Percentiles rank a stretch among this genome's conserved stretches.
These are phyloP conservation scores for Tricharina praecox DNA, from an alignment of 495 filamentous ascomycete genomes.

Conservation along the genomic window DNA sequence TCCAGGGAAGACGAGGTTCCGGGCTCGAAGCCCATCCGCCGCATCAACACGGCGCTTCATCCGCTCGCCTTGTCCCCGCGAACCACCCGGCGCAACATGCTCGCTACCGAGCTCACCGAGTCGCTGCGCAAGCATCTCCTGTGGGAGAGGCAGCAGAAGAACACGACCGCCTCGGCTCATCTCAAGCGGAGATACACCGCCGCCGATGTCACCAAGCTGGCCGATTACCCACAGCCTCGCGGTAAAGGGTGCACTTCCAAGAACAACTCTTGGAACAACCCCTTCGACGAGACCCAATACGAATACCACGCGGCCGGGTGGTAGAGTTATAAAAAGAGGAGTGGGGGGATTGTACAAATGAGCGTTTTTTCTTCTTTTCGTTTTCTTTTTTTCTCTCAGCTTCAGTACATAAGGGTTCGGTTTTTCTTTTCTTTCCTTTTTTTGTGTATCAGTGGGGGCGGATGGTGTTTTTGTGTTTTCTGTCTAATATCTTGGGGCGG, in stretches of 20 bases:
- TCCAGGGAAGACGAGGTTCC: slow-evolving; percentile 39
- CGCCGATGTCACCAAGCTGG: slow-evolving; percentile 21
- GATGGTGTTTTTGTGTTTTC: neutral
- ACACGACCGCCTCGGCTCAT: slow-evolving; percentile 69
- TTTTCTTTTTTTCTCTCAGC: neutral
- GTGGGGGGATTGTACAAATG: neutral
- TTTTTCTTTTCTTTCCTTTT: neutral
- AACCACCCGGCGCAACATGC: slow-evolving; percentile 92
- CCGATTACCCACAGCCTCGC: slow-evolving; percentile 20
- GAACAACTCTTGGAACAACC: slow-evolving; percentile 48
- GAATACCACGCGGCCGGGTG: slow-evolving; percentile 58
- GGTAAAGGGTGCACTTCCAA: slow-evolving; percentile 31
- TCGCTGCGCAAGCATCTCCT: slow-evolving; percentile 63
- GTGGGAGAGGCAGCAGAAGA: slow-evolving; percentile 81
- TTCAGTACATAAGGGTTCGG: neutral
- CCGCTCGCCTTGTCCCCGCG: slow-evolving; percentile 62
- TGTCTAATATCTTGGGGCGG: neutral
- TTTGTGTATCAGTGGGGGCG: neutral
- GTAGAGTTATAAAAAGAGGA: slow-evolving; percentile 28
- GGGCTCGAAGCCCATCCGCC: slow-evolving; percentile 71
- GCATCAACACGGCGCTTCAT: slow-evolving; percentile 47
- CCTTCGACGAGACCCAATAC: slow-evolving; percentile 45
- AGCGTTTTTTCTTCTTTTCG: no score
- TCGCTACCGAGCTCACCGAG: slow-evolving; percentile 78
- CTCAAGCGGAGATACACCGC: slow-evolving; percentile 84